Conservation (phyloP, 1,284 basidiomycete genomes). For the Trichosporon sp. region DNA sequence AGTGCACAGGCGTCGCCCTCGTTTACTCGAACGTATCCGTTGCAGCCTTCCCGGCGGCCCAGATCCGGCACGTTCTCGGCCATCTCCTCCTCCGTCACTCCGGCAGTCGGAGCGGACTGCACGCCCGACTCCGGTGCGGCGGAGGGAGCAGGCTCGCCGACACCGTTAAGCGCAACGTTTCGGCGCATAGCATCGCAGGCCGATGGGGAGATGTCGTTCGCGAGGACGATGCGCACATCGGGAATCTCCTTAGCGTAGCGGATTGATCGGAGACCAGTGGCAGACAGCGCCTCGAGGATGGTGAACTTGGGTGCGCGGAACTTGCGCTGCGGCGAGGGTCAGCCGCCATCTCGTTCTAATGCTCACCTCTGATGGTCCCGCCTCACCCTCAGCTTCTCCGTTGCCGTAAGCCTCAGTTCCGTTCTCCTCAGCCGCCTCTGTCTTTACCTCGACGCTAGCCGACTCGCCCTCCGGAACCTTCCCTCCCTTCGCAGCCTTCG, state of each 20-base stretch:
- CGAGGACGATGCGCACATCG: constrained; percentile 80
- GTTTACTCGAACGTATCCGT: constrained; percentile 69
- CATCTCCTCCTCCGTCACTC: constrained; percentile 16
- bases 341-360: background rate
- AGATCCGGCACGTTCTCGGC: constrained; percentile 20
- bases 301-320: constrained; percentile 65
- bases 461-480: constrained; percentile 6
- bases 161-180: constrained; percentile 83
- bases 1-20: constrained; percentile 89
- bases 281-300: constrained; percentile 90
- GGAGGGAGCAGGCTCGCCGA: constrained; percentile 48
- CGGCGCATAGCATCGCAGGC: constrained; percentile 81
- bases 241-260: constrained; percentile 98
- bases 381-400: background rate
- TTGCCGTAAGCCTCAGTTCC: background rate
- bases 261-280: constrained; percentile 91
- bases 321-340: constrained; percentile 19
- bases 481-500: constrained; percentile 10
- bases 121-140: background rate
- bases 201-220: constrained; percentile 82
- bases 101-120: background rate
- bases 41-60: constrained; percentile 40
- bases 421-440: constrained; percentile 28
- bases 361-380: constrained; percentile 25
- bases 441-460: constrained; percentile 20